phyloP scores from a whole-genome alignment of 257 asterid genomes.

The Solanum clarkiae region DNA sequence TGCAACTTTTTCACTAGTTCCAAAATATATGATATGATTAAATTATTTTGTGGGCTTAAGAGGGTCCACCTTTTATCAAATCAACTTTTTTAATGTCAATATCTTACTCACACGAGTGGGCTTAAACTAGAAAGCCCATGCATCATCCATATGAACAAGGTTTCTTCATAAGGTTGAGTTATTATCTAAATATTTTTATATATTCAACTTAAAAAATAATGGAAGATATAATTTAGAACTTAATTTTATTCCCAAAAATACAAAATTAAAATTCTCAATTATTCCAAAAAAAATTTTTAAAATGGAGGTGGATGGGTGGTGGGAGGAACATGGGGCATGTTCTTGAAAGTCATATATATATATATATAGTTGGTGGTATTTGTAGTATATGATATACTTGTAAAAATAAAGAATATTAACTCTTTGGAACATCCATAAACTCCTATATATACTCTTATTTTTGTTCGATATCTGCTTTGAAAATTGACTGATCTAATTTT shows the following conservation, averaged over 20 bases:
- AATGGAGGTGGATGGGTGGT: background rate
- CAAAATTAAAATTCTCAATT: background rate
- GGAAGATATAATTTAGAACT: background rate
- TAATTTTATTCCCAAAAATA: background rate
- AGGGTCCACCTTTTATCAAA: background rate
- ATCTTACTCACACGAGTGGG: background rate
- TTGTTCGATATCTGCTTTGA: background rate
- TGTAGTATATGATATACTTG: background rate
- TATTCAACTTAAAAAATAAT: background rate
- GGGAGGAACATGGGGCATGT: constrained; percentile 38
- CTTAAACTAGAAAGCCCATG: background rate
- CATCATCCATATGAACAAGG: background rate
- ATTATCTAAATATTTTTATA: background rate
- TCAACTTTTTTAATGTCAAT: background rate
- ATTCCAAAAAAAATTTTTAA: background rate
- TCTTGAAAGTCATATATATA: constrained; percentile 10
- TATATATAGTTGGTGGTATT: background rate
- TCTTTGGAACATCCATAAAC: background rate
- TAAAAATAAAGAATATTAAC: background rate
- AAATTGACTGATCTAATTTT: background rate
- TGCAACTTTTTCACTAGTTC: background rate
- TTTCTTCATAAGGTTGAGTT: background rate
- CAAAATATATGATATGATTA: background rate
- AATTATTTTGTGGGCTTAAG: background rate
- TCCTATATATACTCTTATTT: background rate